These are phyloP conservation scores for Astrocystis sublimbata DNA, from an alignment of 495 filamentous ascomycete species.

Conservation along the genomic window DNA sequence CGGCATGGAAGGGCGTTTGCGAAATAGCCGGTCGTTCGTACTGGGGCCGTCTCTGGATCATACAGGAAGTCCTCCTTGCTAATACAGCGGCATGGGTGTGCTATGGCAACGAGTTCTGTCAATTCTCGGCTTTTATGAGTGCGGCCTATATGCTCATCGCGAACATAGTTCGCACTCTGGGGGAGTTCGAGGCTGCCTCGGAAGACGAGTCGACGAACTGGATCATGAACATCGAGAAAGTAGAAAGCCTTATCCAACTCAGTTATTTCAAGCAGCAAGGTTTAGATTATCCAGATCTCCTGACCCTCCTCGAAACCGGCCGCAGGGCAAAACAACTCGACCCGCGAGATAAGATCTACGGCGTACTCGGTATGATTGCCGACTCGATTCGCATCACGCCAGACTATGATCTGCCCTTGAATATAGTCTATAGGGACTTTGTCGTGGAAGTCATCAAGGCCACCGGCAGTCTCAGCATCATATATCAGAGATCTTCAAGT, in stretches of 20 bases:
- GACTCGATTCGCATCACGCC: background rate
- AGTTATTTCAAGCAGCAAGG: background rate
- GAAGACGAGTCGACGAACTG: background rate
- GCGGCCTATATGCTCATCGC: background rate
- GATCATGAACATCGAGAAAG: background rate
- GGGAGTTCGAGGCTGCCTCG: background rate
- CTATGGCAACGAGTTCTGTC: background rate
- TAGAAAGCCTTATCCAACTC: background rate
- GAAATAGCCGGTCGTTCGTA: conserved; percentile 9
- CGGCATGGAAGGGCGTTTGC: background rate
- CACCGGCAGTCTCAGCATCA: background rate
- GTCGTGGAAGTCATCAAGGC: background rate
- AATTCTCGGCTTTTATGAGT: background rate
- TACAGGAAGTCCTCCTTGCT: conserved; percentile 15
- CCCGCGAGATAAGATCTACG: background rate
- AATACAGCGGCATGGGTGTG: background rate
- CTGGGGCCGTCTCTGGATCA: conserved; percentile 15
- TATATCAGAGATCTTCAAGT: background rate
- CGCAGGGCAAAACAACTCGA: background rate
- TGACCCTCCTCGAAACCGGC: background rate
- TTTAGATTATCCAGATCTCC: background rate
- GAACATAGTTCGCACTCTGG: background rate
- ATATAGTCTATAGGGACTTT: background rate
- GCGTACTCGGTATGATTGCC: background rate
- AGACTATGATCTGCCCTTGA: background rate